Conservation (phyloP, 148 eudicot species). For the Vaccinium macrocarpon region DNA sequence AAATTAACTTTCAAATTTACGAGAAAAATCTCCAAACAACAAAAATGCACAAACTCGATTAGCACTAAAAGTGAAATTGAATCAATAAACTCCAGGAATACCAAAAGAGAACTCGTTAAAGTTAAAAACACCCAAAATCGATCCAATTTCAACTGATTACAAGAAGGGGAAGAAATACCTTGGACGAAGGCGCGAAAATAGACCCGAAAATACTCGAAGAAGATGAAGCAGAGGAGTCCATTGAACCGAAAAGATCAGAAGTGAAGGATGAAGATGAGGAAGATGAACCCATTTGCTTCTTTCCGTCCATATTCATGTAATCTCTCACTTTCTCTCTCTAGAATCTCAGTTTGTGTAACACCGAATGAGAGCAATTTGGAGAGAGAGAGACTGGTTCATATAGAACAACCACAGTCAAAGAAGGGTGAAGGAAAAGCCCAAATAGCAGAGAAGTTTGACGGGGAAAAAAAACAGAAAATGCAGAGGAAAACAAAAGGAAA, state of each 20-base stretch:
- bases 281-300: conserved; percentile 38
- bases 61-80: background rate
- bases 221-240: conserved; percentile 43
- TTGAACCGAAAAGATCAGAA: conserved; percentile 69
- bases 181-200: conserved; percentile 40
- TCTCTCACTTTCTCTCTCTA: conserved; percentile 12
- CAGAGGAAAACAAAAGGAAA: conserved; percentile 10
- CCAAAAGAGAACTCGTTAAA: background rate
- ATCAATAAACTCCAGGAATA: background rate
- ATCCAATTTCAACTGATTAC: background rate
- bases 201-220: conserved; percentile 41
- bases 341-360: background rate
- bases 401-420: conserved; percentile 20
- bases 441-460: conserved; percentile 11
- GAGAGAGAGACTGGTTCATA: conserved; percentile 13
- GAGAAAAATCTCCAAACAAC: background rate
- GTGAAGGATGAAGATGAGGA: conserved; percentile 40
- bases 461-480: conserved; percentile 12
- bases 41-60: background rate
- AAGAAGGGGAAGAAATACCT: conserved; percentile 27
- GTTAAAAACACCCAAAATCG: background rate
- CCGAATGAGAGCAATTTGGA: conserved; percentile 4
- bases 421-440: background rate
- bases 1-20: background rate
- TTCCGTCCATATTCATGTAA: conserved; percentile 41